phyloP scores from a whole-genome alignment of 805 yeast genomes.

The Spencermartinsiella europaea region DNA sequence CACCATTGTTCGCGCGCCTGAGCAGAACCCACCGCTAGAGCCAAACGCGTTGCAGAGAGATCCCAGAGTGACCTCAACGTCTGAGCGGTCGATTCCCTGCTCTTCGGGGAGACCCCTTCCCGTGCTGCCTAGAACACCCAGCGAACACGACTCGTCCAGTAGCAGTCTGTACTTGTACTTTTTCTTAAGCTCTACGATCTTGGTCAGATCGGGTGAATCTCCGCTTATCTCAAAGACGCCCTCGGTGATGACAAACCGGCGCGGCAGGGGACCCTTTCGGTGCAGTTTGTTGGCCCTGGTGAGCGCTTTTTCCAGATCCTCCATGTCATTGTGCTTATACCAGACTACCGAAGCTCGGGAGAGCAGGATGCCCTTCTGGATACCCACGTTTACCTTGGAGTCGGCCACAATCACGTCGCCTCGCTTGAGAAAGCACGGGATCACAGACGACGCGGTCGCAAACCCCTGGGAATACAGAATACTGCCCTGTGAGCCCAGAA shows the following conservation, averaged over 20 bases:
- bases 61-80: slow-evolving; percentile 82
- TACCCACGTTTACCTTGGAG: slow-evolving; percentile 62
- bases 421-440: slow-evolving; percentile 91
- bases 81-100: slow-evolving; percentile 57
- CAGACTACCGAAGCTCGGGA: slow-evolving; percentile 82
- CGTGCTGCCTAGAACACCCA: slow-evolving; percentile 78
- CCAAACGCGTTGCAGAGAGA: slow-evolving; percentile 78
- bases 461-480: slow-evolving; percentile 92
- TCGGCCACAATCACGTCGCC: slow-evolving; percentile 92
- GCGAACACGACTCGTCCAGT: slow-evolving; percentile 79
- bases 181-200: slow-evolving; percentile 66
- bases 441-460: slow-evolving; percentile 76
- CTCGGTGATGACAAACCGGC: slow-evolving; percentile 89
- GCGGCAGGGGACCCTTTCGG: slow-evolving; percentile 66
- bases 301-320: slow-evolving; percentile 67
- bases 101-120: slow-evolving; percentile 87
- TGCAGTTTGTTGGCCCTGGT: slow-evolving; percentile 49
- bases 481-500: slow-evolving; percentile 70
- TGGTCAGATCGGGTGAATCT: slow-evolving; percentile 66
- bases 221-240: slow-evolving; percentile 81
- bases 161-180: slow-evolving; percentile 81
- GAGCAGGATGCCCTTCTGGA: slow-evolving; percentile 83
- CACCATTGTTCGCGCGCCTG: slow-evolving; percentile 77
- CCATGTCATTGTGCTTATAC: slow-evolving; percentile 85
- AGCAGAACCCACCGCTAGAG: slow-evolving; percentile 90